These are phyloP conservation scores for Nymphaea thermarum DNA, from an alignment of 164 flowering plant species.

Conservation along the genomic window DNA sequence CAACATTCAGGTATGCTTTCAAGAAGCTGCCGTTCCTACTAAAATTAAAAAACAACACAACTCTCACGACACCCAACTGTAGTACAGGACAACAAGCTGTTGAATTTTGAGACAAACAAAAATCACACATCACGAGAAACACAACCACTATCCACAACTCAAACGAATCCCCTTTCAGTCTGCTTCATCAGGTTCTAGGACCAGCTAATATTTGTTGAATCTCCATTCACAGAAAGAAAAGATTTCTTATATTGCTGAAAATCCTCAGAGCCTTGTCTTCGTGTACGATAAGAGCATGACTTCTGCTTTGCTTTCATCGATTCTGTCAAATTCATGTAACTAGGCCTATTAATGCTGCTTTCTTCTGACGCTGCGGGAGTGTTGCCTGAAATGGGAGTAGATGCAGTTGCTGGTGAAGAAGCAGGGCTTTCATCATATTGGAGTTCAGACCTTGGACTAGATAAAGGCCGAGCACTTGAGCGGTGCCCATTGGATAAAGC, in stretches of 20 bases:
- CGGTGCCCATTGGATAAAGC: conserved; percentile 10
- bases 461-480: conserved; percentile 41
- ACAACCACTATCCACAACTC: background rate
- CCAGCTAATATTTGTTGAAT: background rate
- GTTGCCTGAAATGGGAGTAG: conserved; percentile 61
- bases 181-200: background rate
- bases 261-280: conserved; percentile 76
- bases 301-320: conserved; percentile 78
- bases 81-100: conserved; percentile 47
- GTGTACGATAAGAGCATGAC: conserved; percentile 21
- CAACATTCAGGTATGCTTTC: too few relatives aligned
- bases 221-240: background rate
- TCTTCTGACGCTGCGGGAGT: conserved; percentile 34
- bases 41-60: background rate
- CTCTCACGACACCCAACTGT: background rate
- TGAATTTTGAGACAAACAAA: conserved; percentile 19
- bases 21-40: too few relatives aligned
- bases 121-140: background rate
- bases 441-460: conserved; percentile 73
- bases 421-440: conserved; percentile 68
- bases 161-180: background rate
- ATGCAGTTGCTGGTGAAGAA: conserved; percentile 61
- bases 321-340: conserved; percentile 66
- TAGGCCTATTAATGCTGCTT: conserved; percentile 34
- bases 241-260: conserved; percentile 45